Base-by-base conservation (phyloP, 2,329 filamentous ascomycete genomes). In the Ceratocystis cubensis region DNA sequence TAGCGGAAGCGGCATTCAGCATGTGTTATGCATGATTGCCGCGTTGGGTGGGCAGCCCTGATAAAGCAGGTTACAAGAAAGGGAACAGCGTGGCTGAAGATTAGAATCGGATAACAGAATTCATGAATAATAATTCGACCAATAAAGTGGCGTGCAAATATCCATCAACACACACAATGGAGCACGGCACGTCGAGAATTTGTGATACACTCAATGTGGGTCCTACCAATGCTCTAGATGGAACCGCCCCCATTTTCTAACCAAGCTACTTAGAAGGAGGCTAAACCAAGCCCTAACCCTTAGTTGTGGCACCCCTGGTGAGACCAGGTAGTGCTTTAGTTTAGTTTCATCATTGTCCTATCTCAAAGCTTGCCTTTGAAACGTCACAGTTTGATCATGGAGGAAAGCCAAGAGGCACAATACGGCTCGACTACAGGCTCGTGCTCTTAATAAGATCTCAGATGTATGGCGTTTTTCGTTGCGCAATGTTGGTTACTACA, bases 311-410 rank as follows among this genome's bases (percentile, higher is more conserved):
- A 59, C 28, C 28, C 28, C 56, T 37, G 53, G 10, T 33, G 25
- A 57, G 53, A 33, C 53, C n/a, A 8, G 17, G 5, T 17, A 5
- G 13, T 30, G 28, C 28, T 30, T n/a, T 59, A 4, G 28, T 37
- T n/a, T 22, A 53, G 56, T 59, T 59, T 59, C 56, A 59, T 37
- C 56, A 6, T 33, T 5, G 2, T 59, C n/a, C 56, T 59, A 59
- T 59, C 20, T 20, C 7, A n/a, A 59, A 15, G 28, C 56, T 30
- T 37, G 13, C 6, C 15, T 33, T 57, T 57, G 53, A 57, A 57
- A 57, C 53, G 17, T 37, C 28, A 37, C 25, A 59, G 56, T 59
- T n/a, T 37, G 25, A 30, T n/a, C 56, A 33, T 59, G 56, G 33
- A 33, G 28, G n/a, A 8, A 59, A 59, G 56, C 28, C 5, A 59